Percentiles rank a stretch among this genome's conserved stretches.
Evolutionary conservation across 139 green algal species (phyloP).

Genomic region (Chlorella ohadii): DNA sequence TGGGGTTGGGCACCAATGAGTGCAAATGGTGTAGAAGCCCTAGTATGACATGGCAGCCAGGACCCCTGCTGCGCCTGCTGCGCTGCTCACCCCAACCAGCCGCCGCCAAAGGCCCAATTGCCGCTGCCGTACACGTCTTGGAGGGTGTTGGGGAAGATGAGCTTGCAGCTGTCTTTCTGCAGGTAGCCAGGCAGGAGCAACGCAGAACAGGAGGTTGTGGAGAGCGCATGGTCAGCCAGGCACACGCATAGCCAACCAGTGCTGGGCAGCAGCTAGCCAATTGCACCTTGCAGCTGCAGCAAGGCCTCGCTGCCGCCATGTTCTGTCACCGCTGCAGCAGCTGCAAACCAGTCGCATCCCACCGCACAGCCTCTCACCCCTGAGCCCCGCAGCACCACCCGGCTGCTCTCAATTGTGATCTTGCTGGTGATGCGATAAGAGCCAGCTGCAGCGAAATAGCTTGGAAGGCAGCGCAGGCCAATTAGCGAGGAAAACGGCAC

Average conservation of each 20-base stretch:
- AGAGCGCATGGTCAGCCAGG: too few relatives aligned
- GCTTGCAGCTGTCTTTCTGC: constrained; percentile 8
- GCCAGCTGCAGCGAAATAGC: neutral
- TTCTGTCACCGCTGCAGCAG: neutral
- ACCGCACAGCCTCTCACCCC: neutral
- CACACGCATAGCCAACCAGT: too few relatives aligned
- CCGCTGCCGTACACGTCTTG: constrained; percentile 1
- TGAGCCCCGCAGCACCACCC: constrained; percentile 11
- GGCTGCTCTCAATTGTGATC: neutral
- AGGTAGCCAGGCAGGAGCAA: neutral
- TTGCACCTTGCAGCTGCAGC: too few relatives aligned
- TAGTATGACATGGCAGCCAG: too few relatives aligned
- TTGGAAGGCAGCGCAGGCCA: too few relatives aligned
- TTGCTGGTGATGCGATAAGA: neutral
- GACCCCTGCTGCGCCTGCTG: too few relatives aligned
- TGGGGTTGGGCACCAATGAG: too few relatives aligned
- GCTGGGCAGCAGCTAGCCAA: too few relatives aligned
- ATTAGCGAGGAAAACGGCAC: too few relatives aligned
- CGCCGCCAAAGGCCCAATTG: constrained; percentile 22
- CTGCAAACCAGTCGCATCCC: neutral
- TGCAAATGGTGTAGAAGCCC: too few relatives aligned
- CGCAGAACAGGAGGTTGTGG: too few relatives aligned
- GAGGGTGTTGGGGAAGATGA: constrained; percentile 2
- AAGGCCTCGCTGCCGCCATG: too few relatives aligned
- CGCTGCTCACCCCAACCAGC: constrained; percentile 1